A percentile compares a stretch with the other conserved stretches of the same genome.
phyloP scores from a whole-genome alignment of 768 basidiomycete species.

The Termitomyces sp. region DNA sequence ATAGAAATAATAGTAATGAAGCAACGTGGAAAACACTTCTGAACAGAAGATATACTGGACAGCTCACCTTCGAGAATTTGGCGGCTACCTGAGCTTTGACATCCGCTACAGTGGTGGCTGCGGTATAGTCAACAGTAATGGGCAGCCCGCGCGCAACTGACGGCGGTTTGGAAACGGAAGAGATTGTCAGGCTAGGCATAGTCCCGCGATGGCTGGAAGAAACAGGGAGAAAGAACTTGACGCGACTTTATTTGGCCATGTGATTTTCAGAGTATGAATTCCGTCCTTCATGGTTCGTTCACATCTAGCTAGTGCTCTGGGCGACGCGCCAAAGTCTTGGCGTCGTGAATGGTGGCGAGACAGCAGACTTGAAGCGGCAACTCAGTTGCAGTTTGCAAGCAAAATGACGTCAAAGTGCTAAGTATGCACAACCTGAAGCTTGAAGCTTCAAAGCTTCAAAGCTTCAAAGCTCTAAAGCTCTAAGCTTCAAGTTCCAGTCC shows the following conservation, averaged over 20 bases:
- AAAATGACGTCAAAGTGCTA: too few relatives aligned
- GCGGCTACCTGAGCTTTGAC: slow-evolving; percentile 62
- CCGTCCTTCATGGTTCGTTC: too few relatives aligned
- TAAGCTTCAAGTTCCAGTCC: too few relatives aligned
- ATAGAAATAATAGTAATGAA: background rate
- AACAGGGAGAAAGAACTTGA: background rate
- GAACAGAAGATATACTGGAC: background rate
- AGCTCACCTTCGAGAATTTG: slow-evolving; percentile 33
- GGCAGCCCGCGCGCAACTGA: slow-evolving; percentile 50
- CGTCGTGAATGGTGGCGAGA: too few relatives aligned
- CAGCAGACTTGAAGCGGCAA: too few relatives aligned
- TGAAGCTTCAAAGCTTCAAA: too few relatives aligned
- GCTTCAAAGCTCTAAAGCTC: too few relatives aligned
- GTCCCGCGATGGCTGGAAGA: background rate
- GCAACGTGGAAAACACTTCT: background rate
- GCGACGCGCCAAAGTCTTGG: too few relatives aligned
- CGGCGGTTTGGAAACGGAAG: slow-evolving; percentile 41
- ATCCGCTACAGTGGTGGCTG: slow-evolving; percentile 58
- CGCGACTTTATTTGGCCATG: background rate
- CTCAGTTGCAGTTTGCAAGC: too few relatives aligned
- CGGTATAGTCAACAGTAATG: slow-evolving; percentile 40
- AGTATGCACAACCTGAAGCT: too few relatives aligned
- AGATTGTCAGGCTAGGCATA: slow-evolving; percentile 49
- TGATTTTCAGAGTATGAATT: background rate
- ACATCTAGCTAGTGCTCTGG: too few relatives aligned